A percentile compares a stretch with the other conserved stretches of the same genome.
phyloP scores from a whole-genome alignment of 2,329 filamentous ascomycete species.

The Alternaria ventricosa region DNA sequence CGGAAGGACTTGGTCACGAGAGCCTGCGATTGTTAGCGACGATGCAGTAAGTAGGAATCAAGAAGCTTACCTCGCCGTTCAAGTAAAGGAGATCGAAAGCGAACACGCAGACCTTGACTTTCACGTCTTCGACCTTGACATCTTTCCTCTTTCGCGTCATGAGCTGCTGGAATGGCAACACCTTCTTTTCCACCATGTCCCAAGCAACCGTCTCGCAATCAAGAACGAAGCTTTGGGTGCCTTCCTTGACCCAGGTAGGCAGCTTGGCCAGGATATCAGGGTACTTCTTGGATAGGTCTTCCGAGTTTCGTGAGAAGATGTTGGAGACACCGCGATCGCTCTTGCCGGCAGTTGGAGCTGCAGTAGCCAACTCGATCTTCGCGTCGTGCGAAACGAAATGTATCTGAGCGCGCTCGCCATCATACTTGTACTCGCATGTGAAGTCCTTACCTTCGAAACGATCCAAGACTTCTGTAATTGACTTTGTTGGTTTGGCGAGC shows the following conservation, averaged over 20 bases:
- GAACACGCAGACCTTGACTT: slow-evolving; percentile 96
- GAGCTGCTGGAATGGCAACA: slow-evolving; percentile 94
- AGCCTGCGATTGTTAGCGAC: slow-evolving; percentile 54
- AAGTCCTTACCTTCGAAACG: slow-evolving; percentile 95
- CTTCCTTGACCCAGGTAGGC: slow-evolving; percentile 84
- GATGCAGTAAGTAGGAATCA: neutral
- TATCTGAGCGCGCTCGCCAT: slow-evolving; percentile 97
- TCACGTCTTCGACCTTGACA: slow-evolving; percentile 92
- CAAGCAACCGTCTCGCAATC: slow-evolving; percentile 98
- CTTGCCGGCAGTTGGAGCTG: slow-evolving; percentile 67
- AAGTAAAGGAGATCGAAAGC: slow-evolving; percentile 94
- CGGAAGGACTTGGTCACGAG: slow-evolving; percentile 87
- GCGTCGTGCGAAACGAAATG: slow-evolving; percentile 91
- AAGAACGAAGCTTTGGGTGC: slow-evolving; percentile 94
- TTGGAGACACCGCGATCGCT: slow-evolving; percentile 77
- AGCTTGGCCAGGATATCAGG: slow-evolving; percentile 92
- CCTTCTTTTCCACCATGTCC: slow-evolving; percentile 94
- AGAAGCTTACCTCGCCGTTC: slow-evolving; percentile 72
- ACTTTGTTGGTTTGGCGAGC: slow-evolving; percentile 97
- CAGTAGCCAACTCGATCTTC: slow-evolving; percentile 68
- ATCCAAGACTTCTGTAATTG: slow-evolving; percentile 95
- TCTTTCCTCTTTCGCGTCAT: slow-evolving; percentile 99
- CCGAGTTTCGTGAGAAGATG: slow-evolving; percentile 97
- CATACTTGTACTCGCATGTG: slow-evolving; percentile 99
- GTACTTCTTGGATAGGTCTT: slow-evolving; percentile 97